Conservation (phyloP, 2,329 filamentous ascomycete genomes). For the Colletotrichum destructivum region DNA sequence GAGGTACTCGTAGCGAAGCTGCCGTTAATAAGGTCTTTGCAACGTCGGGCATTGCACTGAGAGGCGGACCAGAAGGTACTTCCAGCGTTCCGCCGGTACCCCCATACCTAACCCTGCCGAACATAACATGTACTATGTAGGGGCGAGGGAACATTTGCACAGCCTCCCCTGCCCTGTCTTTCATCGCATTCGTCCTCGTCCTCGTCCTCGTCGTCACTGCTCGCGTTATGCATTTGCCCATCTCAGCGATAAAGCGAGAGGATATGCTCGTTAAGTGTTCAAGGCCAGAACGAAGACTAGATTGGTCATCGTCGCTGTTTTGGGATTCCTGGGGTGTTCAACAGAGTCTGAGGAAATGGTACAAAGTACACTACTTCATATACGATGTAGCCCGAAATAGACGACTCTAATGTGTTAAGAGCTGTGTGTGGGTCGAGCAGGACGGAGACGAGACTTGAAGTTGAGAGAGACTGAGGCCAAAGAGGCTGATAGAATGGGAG, state of each 20-base stretch:
- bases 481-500: not conserved
- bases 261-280: not conserved
- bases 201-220: not conserved
- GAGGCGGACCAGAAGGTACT: slow-evolving; percentile 4
- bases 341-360: not conserved
- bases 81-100: not conserved
- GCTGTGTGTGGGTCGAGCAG: not conserved
- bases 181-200: slow-evolving; percentile 1
- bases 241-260: not conserved
- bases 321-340: no score
- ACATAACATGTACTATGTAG: not conserved
- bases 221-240: not conserved
- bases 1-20: slow-evolving; percentile 1
- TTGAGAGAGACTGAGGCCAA: not conserved
- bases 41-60: slow-evolving; percentile 3
- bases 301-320: not conserved
- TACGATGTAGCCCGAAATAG: not conserved
- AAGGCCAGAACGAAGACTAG: not conserved
- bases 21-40: not conserved
- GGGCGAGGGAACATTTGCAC: slow-evolving; percentile 17
- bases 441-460: not conserved
- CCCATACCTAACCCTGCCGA: slow-evolving; percentile 5
- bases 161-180: slow-evolving; percentile 7
- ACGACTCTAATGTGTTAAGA: not conserved
- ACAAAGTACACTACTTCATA: not conserved